Percentiles rank a stretch among this genome's conserved stretches.
Evolutionary conservation across 176 grass and related monocot genomes (phyloP).

Genomic region (Ampelocalamus luodianensis): DNA sequence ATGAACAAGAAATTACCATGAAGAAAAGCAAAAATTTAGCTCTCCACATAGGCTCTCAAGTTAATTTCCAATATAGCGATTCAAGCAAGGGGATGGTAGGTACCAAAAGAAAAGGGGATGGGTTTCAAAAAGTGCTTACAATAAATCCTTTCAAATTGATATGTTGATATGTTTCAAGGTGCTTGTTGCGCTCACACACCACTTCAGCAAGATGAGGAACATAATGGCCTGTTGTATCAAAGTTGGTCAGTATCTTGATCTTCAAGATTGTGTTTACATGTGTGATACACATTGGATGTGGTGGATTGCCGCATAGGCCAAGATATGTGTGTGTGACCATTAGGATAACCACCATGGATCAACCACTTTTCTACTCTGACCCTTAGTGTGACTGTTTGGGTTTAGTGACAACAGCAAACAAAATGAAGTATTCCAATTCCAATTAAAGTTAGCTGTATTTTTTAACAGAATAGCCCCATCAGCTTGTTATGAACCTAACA

Average conservation of each 20-base stretch:
- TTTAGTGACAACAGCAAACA: constrained; percentile 6
- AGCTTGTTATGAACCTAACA: constrained; percentile 43
- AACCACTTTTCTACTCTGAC: constrained; percentile 4
- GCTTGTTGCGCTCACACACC: constrained; percentile 70
- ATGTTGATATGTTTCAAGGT: constrained; percentile 38
- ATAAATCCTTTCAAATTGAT: constrained; percentile 88
- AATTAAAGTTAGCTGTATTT: not conserved
- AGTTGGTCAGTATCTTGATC: constrained; percentile 17
- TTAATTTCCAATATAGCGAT: not conserved
- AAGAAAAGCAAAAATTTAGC: not conserved
- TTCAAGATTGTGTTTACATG: constrained; percentile 27
- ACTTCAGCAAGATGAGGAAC: constrained; percentile 83
- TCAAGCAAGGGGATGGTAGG: not conserved
- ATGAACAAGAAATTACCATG: not conserved
- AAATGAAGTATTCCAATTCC: constrained; percentile 15
- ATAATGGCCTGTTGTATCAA: constrained; percentile 68
- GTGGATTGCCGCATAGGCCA: not conserved
- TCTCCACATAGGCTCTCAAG: not conserved
- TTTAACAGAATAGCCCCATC: constrained; percentile 15
- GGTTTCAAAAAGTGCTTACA: constrained; percentile 40
- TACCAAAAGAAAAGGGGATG: constrained; percentile 15
- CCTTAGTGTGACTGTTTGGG: not conserved
- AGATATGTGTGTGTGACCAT: not conserved
- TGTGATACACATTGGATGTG: constrained; percentile 12
- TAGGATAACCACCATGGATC: constrained; percentile 32